A percentile compares a stretch with the other conserved stretches of the same genome.
These are phyloP conservation scores for Cadophora luteo-olivacea DNA, from an alignment of 2,329 filamentous ascomycete genomes.

Conservation along the genomic window DNA sequence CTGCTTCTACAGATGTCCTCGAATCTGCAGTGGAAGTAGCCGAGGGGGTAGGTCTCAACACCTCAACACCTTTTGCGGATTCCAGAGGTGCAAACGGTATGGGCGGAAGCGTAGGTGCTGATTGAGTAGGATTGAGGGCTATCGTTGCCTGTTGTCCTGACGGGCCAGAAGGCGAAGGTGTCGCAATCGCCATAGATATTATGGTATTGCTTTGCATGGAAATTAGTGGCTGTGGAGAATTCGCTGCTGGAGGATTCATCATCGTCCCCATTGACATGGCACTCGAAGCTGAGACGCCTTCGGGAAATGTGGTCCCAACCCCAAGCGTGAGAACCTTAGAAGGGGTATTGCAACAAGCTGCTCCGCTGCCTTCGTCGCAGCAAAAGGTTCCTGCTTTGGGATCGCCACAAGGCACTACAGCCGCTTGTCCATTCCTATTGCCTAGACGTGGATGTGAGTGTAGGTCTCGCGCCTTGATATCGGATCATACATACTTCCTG, in stretches of 20 bases:
- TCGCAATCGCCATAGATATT: background rate
- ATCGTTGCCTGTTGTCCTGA: background rate
- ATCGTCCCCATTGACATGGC: background rate
- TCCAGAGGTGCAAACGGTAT: background rate
- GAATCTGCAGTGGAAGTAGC: background rate
- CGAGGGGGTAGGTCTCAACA: background rate
- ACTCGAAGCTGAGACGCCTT: slow-evolving; percentile 15
- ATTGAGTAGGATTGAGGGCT: background rate
- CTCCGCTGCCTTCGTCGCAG: slow-evolving; percentile 32
- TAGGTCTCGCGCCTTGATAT: background rate
- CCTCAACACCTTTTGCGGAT: background rate
- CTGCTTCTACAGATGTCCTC: background rate
- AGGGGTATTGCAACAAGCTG: slow-evolving; percentile 23
- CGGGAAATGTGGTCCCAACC: slow-evolving; percentile 19
- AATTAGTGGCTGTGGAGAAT: background rate
- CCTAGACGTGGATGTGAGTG: slow-evolving; percentile 17
- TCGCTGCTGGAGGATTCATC: slow-evolving; percentile 5
- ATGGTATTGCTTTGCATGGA: slow-evolving; percentile 4
- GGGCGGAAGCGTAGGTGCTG: slow-evolving; percentile 1
- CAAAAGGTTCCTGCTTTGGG: slow-evolving; percentile 28
- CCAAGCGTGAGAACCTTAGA: slow-evolving; percentile 28
- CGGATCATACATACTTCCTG: slow-evolving; percentile 26
- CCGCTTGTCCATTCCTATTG: slow-evolving; percentile 19
- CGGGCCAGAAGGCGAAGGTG: background rate
- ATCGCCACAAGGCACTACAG: slow-evolving; percentile 28